Evolutionary conservation across 2,329 filamentous ascomycete genomes (phyloP), one percentile per base, ranked within the genome.

Genomic region (Beauveria brongniartii): DNA sequence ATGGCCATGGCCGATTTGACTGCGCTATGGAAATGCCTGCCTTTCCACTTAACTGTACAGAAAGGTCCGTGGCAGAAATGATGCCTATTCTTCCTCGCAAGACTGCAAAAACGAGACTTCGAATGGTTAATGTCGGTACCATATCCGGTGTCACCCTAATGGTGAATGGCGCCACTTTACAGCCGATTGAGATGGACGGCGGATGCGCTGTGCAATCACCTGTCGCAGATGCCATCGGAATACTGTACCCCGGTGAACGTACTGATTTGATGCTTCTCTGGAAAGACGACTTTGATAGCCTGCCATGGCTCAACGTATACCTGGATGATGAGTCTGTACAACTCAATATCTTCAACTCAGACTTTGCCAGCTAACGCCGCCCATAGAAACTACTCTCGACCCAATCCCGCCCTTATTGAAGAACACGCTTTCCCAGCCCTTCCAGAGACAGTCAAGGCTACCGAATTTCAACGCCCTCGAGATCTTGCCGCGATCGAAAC

Each of bases 1-100:
- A 76, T 64, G 73, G 74, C 22, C 64, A 61, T 1, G 69, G 69
- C 1, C 64, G 67, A 26, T 73, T 68, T 55, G 63, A 72, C 55
- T 72, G 70, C 55, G 68, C 70, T 20, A 66, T 68, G 68, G 68
- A 66, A 1, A 65, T 68, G 28, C 68, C 68, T 8, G 67, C 68
- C 0, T 60, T 65, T 3, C 69, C 68, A 0, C 50, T 71, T 9
- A 54, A 62, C 41, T 69, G 68, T 62, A 63, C 57, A 8, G 44
- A 63, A 14, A 57, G 50, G 6, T 40, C 52, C 1, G 18, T 61
- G 5, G 20, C 41, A 1, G 44, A 64, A 9, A 59, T 68, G 9
- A 53, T 50, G 5, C 67, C 67, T 3, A 51, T 69, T 1, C n/a
- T 68, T 18, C 47, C 44, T 24, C 53, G 43, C 43, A 48, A 61